Evolutionary conservation across 2,329 filamentous ascomycete genomes (phyloP).

Genomic region (Fusarium sp.): DNA sequence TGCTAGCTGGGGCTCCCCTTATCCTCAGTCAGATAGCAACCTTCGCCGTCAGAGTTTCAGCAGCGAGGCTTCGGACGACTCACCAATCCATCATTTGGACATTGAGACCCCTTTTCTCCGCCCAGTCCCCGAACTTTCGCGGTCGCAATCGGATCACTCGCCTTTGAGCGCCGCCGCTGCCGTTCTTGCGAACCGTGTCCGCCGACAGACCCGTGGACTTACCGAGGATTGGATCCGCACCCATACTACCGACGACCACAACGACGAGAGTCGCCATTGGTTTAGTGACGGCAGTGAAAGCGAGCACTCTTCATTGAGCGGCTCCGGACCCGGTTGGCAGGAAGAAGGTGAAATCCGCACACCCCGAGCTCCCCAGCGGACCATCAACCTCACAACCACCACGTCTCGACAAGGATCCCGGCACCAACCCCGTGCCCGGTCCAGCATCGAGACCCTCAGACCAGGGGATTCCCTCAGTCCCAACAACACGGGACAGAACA

Average conservation of each 20-base stretch:
- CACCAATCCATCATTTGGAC: slow-evolving; percentile 70
- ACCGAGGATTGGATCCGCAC: slow-evolving; percentile 90
- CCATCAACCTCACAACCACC: slow-evolving; percentile 23
- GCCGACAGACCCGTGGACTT: slow-evolving; percentile 71
- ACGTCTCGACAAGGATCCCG: slow-evolving; percentile 48
- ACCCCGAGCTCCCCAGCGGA: slow-evolving; percentile 54
- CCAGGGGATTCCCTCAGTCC: slow-evolving; percentile 46
- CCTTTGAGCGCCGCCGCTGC: slow-evolving; percentile 67
- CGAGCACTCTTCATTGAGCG: slow-evolving; percentile 80
- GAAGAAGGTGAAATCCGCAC: slow-evolving; percentile 62
- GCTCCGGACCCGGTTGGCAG: slow-evolving; percentile 68
- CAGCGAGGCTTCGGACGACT: slow-evolving; percentile 71
- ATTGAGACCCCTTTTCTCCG: slow-evolving; percentile 73
- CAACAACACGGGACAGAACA: slow-evolving; percentile 44
- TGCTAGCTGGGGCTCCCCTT: slow-evolving; percentile 92
- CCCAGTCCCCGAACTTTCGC: slow-evolving; percentile 61
- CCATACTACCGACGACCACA: slow-evolving; percentile 78
- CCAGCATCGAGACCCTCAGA: slow-evolving; percentile 68
- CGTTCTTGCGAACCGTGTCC: slow-evolving; percentile 72
- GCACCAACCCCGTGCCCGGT: slow-evolving; percentile 60
- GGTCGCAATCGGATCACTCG: slow-evolving; percentile 44
- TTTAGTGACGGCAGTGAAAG: slow-evolving; percentile 80
- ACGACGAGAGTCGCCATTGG: slow-evolving; percentile 80
- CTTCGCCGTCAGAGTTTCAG: slow-evolving; percentile 65
- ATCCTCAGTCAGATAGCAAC: slow-evolving; percentile 73